Base-by-base conservation (phyloP, 2,329 filamentous ascomycete genomes). In the Neophaeococcomyces mojaviensis region DNA sequence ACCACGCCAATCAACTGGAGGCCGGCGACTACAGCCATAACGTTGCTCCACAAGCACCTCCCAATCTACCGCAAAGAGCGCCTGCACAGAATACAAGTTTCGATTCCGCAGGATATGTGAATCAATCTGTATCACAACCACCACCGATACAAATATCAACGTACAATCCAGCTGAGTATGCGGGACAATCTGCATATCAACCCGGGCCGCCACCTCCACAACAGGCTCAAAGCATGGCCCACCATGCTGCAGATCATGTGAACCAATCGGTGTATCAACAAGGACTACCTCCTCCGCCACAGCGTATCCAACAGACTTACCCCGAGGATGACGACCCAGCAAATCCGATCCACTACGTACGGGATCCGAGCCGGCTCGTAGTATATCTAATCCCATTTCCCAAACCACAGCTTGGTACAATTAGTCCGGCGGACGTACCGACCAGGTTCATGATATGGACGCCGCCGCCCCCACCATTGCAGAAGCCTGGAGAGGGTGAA, bases 341-440 rank as follows among this genome's bases (percentile, higher is more conserved):
- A 4, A 61, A 63, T 10, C 60, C 65, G 5, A 58, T 69, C 12
- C 65, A 64, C 47, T 68, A 68, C 51, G 62, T 61, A 2, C 60
- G 68, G 19, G 64, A 69, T 49, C 62, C 67, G 3, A 65, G 68
- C 39, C 67, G 63, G 41, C 59, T 70, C 7, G 63, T 64, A 9
- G 68, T 64, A 7, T 71, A 71, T 44, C 57, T 71, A 1, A 58
- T 71, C 4, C 68, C 68, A 0, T 69, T 70, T 34, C 68, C 68
- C 1, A 68, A 67, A 46, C 68, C 68, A 3, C 51, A 58, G 1
- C 46, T 69, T 31, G 58, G 62, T 13, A 59, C 59, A 15, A 54
- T 62, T 1, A 53, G 58, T 5, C 44, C 59, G 12, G 59, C 63
- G 22, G 44, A 45, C 4, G 61, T 70, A 5, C 68, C 68, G 0